Evolutionary conservation across 2,329 filamentous ascomycete species (phyloP).

Genomic region (Pseudogymnoascus sp.): DNA sequence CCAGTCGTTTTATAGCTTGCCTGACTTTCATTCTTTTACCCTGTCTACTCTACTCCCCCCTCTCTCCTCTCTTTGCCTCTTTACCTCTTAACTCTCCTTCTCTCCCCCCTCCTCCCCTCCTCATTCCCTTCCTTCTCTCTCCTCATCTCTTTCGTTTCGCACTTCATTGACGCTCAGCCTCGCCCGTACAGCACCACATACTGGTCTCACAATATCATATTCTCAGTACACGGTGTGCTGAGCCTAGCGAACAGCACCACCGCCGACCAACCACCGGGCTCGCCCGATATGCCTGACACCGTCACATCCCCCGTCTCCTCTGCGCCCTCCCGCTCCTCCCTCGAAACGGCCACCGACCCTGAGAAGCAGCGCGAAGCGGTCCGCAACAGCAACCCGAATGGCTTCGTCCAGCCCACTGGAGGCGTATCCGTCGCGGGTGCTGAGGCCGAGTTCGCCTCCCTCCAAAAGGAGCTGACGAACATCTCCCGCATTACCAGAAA

Average conservation of each 20-base stretch:
- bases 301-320: background rate
- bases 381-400: slow-evolving; percentile 41
- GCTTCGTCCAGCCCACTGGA: slow-evolving; percentile 31
- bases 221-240: background rate
- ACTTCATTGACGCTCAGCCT: background rate
- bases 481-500: slow-evolving; percentile 46
- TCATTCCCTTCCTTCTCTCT: background rate
- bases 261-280: background rate
- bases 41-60: background rate
- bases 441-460: slow-evolving; percentile 61
- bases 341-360: background rate
- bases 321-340: background rate
- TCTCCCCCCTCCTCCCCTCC: background rate
- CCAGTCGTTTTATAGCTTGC: background rate
- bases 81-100: background rate
- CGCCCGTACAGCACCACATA: background rate
- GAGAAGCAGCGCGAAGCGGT: slow-evolving; percentile 30
- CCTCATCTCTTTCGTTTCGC: background rate
- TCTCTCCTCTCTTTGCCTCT: background rate
- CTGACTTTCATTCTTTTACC: background rate
- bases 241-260: background rate
- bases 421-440: slow-evolving; percentile 61
- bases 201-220: background rate
- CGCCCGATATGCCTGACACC: background rate
- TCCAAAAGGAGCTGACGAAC: slow-evolving; percentile 54